Percentiles rank a stretch among this genome's conserved stretches.
These are phyloP conservation scores for Xylariomycetidae sp. DNA, from an alignment of 2,329 filamentous ascomycete species.

Conservation along the genomic window DNA sequence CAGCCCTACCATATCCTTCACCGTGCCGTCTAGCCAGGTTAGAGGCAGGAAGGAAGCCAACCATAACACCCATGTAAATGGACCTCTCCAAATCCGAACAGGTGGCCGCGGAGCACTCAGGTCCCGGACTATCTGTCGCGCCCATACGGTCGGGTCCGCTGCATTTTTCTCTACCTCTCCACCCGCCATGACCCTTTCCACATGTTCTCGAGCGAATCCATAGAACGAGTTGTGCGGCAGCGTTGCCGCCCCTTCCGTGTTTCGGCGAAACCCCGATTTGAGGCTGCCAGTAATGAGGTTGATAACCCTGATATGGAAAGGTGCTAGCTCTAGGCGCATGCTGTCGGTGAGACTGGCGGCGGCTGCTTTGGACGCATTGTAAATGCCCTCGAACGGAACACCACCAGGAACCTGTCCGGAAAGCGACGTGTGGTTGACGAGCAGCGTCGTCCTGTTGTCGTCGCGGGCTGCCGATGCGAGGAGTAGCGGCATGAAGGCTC, in stretches of 20 bases:
- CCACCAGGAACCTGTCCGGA: not conserved
- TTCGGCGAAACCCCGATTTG: not conserved
- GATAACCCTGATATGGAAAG: not conserved
- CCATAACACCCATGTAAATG: not conserved
- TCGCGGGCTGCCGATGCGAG: constrained; percentile 26
- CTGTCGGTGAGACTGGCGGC: not conserved
- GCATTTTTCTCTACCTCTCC: not conserved
- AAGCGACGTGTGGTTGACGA: not conserved
- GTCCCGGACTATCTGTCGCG: not conserved
- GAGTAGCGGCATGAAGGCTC: constrained; percentile 34
- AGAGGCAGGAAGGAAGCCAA: not conserved
- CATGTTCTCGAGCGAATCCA: not conserved
- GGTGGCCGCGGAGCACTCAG: not conserved
- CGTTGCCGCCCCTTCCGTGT: not conserved
- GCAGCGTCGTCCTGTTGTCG: not conserved
- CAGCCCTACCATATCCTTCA: not conserved
- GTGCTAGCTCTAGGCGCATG: not conserved
- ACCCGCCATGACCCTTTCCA: not conserved
- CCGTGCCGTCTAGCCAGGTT: not conserved
- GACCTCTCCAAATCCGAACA: not conserved
- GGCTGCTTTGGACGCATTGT: not conserved
- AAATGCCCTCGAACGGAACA: not conserved
- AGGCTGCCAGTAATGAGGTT: not conserved
- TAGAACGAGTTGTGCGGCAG: not conserved
- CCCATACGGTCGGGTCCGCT: not conserved